phyloP scores from a whole-genome alignment of 305 asterid species.

The Solanum aculeatissimum region DNA sequence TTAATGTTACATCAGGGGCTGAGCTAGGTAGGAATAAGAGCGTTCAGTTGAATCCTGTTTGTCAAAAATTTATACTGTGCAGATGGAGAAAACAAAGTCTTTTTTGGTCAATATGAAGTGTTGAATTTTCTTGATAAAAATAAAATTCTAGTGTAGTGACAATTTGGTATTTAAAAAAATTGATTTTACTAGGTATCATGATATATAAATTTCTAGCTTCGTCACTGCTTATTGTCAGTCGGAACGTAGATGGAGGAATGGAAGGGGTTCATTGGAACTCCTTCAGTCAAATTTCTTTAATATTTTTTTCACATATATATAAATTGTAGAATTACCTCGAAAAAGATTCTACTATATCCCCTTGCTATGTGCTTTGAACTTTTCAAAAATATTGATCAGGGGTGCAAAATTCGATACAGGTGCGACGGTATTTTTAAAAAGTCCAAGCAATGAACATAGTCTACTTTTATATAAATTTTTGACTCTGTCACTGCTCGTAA shows the following conservation, averaged over 20 bases:
- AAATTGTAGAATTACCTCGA: background rate
- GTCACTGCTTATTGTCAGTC: fast-evolving
- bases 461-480: constrained; percentile 1
- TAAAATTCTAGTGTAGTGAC: background rate
- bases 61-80: fast-evolving
- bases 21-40: background rate
- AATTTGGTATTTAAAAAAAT: background rate
- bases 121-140: background rate
- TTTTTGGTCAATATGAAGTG: background rate
- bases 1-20: background rate
- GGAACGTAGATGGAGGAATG: background rate
- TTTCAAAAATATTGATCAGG: background rate
- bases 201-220: background rate
- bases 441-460: background rate
- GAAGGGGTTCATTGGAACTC: background rate
- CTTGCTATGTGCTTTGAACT: background rate
- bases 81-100: background rate
- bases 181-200: background rate
- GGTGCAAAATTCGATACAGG: fast-evolving
- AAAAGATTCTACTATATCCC: too few species aligned
- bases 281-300: background rate
- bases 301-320: background rate
- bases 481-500: constrained; percentile 6
- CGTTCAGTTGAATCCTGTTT: background rate
- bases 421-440: background rate